Evolutionary conservation across 345 rosid species (phyloP).

Genomic region (Combretum micranthum): DNA sequence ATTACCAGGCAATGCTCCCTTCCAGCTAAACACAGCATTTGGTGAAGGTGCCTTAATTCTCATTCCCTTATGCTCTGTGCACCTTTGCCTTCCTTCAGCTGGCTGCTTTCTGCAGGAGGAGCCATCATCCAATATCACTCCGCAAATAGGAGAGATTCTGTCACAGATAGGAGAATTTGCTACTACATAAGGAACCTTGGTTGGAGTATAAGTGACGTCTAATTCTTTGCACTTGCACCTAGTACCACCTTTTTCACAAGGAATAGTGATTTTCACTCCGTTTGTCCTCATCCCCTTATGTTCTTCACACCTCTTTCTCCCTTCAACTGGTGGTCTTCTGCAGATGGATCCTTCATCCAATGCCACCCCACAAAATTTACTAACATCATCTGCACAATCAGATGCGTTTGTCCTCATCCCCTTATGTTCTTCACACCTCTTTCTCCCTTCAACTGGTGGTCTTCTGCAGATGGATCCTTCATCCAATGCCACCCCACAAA

Average conservation of each 20-base stretch:
- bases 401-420: too few relatives aligned
- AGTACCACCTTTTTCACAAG: not conserved
- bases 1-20: not conserved
- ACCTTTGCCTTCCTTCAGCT: slow-evolving; percentile 60
- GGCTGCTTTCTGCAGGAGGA: slow-evolving; percentile 36
- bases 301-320: slow-evolving; percentile 13
- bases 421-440: too few relatives aligned
- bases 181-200: slow-evolving; percentile 1
- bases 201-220: too few relatives aligned
- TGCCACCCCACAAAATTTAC: too few relatives aligned
- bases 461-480: too few relatives aligned
- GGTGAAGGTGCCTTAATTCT: slow-evolving; percentile 23
- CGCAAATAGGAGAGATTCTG: slow-evolving; percentile 32
- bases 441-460: too few relatives aligned
- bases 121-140: slow-evolving; percentile 42
- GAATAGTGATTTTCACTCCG: not conserved
- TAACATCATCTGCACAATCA: too few relatives aligned
- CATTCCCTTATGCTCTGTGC: slow-evolving; percentile 60
- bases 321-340: slow-evolving; percentile 10
- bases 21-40: slow-evolving; percentile 1
- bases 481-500: slow-evolving; percentile 17
- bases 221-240: not conserved
- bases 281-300: slow-evolving; percentile 12
- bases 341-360: slow-evolving; percentile 12
- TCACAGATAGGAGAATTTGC: slow-evolving; percentile 8